Evolutionary conservation across 768 basidiomycete genomes (phyloP).

Genomic region (Mycena epipterygia): DNA sequence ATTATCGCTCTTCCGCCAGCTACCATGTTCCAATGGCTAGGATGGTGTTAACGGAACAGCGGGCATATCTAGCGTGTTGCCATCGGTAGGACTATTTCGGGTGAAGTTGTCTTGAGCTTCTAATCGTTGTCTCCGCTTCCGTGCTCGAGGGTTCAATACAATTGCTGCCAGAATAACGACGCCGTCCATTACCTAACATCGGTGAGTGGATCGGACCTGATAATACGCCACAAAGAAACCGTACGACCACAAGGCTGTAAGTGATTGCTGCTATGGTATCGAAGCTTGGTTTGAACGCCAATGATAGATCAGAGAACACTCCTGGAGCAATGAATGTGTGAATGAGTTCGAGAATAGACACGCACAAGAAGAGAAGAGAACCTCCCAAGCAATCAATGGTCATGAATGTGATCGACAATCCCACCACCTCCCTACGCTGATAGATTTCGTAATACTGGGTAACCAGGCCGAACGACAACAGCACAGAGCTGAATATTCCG

Average conservation of each 20-base stretch:
- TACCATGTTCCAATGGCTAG: not conserved
- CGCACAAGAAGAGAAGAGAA: not conserved
- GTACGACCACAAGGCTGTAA: slow-evolving; percentile 74
- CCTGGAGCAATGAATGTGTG: slow-evolving; percentile 67
- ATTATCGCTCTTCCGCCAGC: not conserved
- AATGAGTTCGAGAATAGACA: not conserved
- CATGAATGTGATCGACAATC: slow-evolving; percentile 81
- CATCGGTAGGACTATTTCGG: too few species aligned
- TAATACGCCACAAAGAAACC: slow-evolving; percentile 34
- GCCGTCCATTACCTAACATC: slow-evolving; percentile 68
- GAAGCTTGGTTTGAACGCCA: slow-evolving; percentile 73
- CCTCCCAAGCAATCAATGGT: slow-evolving; percentile 59
- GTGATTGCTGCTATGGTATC: slow-evolving; percentile 75
- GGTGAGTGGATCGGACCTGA: slow-evolving; percentile 7
- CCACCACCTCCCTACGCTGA: slow-evolving; percentile 70
- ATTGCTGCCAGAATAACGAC: slow-evolving; percentile 71
- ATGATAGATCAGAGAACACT: slow-evolving; percentile 76
- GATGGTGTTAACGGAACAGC: not conserved
- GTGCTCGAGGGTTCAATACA: slow-evolving; percentile 73
- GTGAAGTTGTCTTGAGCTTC: not conserved
- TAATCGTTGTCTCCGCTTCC: slow-evolving; percentile 48
- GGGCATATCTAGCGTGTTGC: not conserved
- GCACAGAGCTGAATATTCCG: slow-evolving; percentile 70
- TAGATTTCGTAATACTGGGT: slow-evolving; percentile 87
- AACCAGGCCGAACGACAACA: slow-evolving; percentile 63